Percentiles rank a stretch among this genome's conserved stretches.
These are phyloP conservation scores for Collybia nuda DNA, from an alignment of 768 basidiomycete species.

Conservation along the genomic window DNA sequence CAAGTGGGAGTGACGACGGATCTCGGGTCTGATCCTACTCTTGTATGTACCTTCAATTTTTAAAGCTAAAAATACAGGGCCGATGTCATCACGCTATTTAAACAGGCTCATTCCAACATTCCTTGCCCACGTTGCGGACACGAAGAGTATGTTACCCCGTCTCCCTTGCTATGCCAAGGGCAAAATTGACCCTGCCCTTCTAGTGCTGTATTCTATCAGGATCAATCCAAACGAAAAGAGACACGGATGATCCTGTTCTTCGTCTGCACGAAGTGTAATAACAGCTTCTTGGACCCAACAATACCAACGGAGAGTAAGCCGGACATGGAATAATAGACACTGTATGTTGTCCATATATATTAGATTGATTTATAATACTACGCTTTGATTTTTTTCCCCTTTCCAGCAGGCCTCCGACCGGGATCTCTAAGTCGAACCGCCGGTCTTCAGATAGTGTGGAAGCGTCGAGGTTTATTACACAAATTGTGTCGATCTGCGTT, in stretches of 20 bases:
- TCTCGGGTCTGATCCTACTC: conserved; percentile 84
- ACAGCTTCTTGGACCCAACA: conserved; percentile 72
- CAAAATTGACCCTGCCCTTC: conserved; percentile 6
- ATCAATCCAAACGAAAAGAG: conserved; percentile 95
- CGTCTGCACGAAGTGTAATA: conserved; percentile 81
- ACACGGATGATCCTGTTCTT: conserved; percentile 94
- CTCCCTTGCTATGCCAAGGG: background rate
- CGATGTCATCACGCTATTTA: background rate
- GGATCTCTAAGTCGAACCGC: background rate
- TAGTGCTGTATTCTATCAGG: conserved; percentile 93
- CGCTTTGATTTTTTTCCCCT: conserved; percentile 13
- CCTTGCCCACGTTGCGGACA: conserved; percentile 80
- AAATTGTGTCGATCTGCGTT: background rate
- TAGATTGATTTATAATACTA: conserved; percentile 10
- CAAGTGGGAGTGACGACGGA: conserved; percentile 91
- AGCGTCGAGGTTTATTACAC: background rate
- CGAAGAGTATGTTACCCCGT: conserved; percentile 64
- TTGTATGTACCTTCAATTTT: conserved; percentile 45
- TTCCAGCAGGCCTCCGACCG: background rate
- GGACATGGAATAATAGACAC: conserved; percentile 17
- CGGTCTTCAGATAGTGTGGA: background rate
- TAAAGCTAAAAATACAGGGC: background rate
- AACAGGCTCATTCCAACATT: conserved; percentile 80
- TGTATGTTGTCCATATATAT: too few species aligned
- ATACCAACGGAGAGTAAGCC: conserved; percentile 46